Base-by-base conservation (phyloP, 1,139 yeast genomes). In the Candida sojae region DNA sequence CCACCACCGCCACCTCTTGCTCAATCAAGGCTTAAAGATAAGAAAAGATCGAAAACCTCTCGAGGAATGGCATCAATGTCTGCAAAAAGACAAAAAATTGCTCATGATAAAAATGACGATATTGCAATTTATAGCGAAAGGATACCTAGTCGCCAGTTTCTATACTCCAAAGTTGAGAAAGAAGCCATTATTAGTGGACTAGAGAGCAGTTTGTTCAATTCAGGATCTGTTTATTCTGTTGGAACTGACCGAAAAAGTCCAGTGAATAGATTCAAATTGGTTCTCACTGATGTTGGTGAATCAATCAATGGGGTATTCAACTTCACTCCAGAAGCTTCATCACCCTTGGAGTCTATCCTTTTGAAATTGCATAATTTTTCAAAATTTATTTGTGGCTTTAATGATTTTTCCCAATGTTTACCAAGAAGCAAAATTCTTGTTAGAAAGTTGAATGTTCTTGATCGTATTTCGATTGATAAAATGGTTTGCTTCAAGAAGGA, bases 121-220 rank as follows among this genome's bases (percentile, higher is more conserved):
- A 17, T 28, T 10, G 39, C 47, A 7, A 39, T 26, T n/a, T 31
- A 17, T 13, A 32, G 34, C 23, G 39, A 31, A 25, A 11, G 12
- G 13, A 39, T 17, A 12, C 47, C 35, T 13, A 23, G 28, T 11
- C 23, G 30, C 26, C 12, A 29, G 21, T 44, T 42, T 30, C 39
- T 48, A 21, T 48, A 43, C 38, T 13, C 47, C 7, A 42, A 44
- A 30, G 6, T 31, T 32, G 55, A 57, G 43, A 63, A 58, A 42
- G 59, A 60, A 26, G 49, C 48, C 3, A 61, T 68, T 5, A 52
- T 66, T 47, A 57, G 59, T 47, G 59, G 62, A 1, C 44, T 56
- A 34, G 54, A 48, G 37, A 53, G 57, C 28, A 57, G 61, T 10
- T 50, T 45, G 32, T 53, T 64, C 37, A 57, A 53, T 31, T 48